These are phyloP conservation scores for Boechera stricta DNA, from an alignment of 345 rosid genomes.

Conservation along the genomic window DNA sequence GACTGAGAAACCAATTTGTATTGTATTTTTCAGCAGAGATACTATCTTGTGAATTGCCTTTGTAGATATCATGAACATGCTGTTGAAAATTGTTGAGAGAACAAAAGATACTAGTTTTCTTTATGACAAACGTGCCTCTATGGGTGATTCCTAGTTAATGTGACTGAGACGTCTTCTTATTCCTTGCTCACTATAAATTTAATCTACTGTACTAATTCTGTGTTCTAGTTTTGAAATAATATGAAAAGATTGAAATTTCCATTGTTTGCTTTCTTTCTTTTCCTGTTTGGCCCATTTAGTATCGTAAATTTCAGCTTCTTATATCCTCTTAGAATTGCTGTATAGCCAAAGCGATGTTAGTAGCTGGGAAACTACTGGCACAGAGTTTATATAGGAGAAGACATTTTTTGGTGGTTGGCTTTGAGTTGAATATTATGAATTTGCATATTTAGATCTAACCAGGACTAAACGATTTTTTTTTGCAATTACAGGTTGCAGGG, in stretches of 20 bases:
- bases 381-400: neutral
- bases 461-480: neutral
- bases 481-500: constrained; percentile 75
- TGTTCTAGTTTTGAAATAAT: neutral
- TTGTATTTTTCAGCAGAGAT: neutral
- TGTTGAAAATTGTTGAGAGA: neutral
- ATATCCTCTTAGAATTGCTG: neutral
- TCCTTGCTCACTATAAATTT: too few relatives aligned
- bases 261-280: neutral
- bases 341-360: constrained; percentile 11
- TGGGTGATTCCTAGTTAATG: too few relatives aligned
- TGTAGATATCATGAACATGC: neutral
- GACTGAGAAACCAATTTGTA: neutral
- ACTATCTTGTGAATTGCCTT: neutral
- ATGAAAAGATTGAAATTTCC: neutral
- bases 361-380: neutral
- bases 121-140: too few relatives aligned
- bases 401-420: constrained; percentile 4
- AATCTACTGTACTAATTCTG: neutral
- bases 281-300: neutral
- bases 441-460: constrained; percentile 4
- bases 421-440: neutral
- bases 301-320: neutral
- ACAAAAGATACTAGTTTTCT: too few relatives aligned
- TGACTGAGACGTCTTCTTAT: too few relatives aligned